Conservation (phyloP, 768 basidiomycete genomes). For the Hygrocybe punicea region DNA sequence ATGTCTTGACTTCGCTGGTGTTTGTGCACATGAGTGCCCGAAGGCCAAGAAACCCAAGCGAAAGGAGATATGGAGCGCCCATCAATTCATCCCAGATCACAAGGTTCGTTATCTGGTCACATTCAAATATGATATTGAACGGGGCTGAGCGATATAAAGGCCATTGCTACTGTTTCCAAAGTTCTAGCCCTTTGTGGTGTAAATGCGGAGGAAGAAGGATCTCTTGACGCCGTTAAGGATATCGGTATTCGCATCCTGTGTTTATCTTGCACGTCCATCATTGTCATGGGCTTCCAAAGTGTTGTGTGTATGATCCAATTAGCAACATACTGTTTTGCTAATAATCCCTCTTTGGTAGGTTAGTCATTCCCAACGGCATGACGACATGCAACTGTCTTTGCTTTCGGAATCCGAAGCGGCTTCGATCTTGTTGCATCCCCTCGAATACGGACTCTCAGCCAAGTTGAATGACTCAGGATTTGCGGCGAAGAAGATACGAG, state of each 20-base stretch:
- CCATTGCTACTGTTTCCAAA: constrained; percentile 41
- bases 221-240: constrained; percentile 16
- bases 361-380: constrained; percentile 64
- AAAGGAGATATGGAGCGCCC: constrained; percentile 44
- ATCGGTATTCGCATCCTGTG: constrained; percentile 43
- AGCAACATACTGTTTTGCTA: too few species aligned
- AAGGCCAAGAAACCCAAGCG: constrained; percentile 24
- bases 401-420: constrained; percentile 19
- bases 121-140: too few species aligned
- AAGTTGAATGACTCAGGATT: constrained; percentile 18
- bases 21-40: constrained; percentile 58
- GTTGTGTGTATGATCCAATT: too few species aligned
- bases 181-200: constrained; percentile 33
- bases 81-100: constrained; percentile 55
- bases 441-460: constrained; percentile 19
- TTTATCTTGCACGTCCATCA: constrained; percentile 43
- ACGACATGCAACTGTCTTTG: constrained; percentile 44
- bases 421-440: constrained; percentile 18
- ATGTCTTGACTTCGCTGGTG: constrained; percentile 56
- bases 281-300: constrained; percentile 46
- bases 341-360: constrained; percentile 37
- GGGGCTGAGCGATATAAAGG: constrained; percentile 33
- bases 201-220: constrained; percentile 30
- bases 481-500: constrained; percentile 29
- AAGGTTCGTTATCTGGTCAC: constrained; percentile 39